Conservation (phyloP, 805 yeast species). For the Lipomyces spencermartinsiae region DNA sequence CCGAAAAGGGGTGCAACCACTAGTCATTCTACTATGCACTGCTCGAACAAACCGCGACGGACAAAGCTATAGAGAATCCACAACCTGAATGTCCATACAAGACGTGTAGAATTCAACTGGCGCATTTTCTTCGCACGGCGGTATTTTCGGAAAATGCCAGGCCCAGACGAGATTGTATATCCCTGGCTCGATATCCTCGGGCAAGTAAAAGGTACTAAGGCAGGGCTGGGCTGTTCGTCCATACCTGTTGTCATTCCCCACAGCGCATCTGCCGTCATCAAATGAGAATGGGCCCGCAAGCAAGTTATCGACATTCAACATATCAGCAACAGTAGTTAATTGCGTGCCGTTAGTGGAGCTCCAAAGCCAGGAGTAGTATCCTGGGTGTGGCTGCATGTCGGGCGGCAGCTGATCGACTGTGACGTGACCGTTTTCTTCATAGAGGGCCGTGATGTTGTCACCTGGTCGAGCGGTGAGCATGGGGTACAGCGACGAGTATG, state of each 20-base stretch:
- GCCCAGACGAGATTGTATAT: constrained; percentile 38
- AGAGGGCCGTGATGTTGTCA: constrained; percentile 32
- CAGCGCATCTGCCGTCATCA: constrained; percentile 39
- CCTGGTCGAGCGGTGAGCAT: constrained; percentile 37
- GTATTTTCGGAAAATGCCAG: constrained; percentile 40
- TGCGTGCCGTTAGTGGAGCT: constrained; percentile 23
- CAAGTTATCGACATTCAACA: constrained; percentile 25
- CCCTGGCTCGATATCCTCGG: constrained; percentile 28
- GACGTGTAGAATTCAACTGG: constrained; percentile 39
- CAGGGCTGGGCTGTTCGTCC: constrained; percentile 33
- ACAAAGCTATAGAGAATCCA: background rate
- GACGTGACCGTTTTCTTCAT: constrained; percentile 39
- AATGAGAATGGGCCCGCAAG: constrained; percentile 38
- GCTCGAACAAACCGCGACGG: too few species aligned
- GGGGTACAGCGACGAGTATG: constrained; percentile 37
- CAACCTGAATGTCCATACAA: constrained; percentile 32
- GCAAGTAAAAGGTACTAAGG: constrained; percentile 29
- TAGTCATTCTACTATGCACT: background rate
- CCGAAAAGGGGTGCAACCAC: background rate
- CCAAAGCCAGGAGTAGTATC: constrained; percentile 38
- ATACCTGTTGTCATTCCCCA: constrained; percentile 20
- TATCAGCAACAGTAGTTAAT: constrained; percentile 32
- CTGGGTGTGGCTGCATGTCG: constrained; percentile 38
- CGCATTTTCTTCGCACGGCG: constrained; percentile 24
- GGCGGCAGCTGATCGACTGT: constrained; percentile 39